Conservation (phyloP, 495 filamentous ascomycete species). For the Umbilicaria muhlenbergii region DNA sequence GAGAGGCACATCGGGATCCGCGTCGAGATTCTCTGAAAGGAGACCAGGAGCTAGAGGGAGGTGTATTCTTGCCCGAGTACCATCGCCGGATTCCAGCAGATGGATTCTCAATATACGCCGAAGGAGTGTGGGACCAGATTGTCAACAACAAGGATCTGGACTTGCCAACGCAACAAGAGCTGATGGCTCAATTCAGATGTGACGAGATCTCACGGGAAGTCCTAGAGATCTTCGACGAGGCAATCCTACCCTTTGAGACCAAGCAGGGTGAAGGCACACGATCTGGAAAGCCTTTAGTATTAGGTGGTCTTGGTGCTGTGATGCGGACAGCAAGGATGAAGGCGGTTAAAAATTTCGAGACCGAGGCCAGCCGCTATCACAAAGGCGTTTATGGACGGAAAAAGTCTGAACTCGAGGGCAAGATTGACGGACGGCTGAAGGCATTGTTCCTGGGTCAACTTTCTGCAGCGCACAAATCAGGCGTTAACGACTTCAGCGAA, state of each 20-base stretch:
- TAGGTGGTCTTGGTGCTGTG: conserved; percentile 59
- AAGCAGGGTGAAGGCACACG: conserved; percentile 59
- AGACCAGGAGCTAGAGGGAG: conserved; percentile 57
- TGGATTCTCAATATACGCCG: conserved; percentile 82
- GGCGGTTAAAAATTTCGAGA: conserved; percentile 69
- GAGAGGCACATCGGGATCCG: conserved; percentile 55
- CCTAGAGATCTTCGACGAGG: conserved; percentile 64
- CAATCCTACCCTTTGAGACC: conserved; percentile 73
- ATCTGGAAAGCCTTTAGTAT: conserved; percentile 50
- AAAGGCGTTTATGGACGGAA: conserved; percentile 86
- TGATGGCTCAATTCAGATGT: conserved; percentile 92
- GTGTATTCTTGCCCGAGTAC: conserved; percentile 84
- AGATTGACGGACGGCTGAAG: conserved; percentile 76
- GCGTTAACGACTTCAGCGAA: conserved; percentile 76
- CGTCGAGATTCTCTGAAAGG: conserved; percentile 33
- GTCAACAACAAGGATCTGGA: conserved; percentile 97
- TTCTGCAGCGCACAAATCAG: conserved; percentile 71
- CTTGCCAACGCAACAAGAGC: conserved; percentile 88
- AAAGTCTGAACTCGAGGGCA: conserved; percentile 65
- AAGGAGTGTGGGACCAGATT: conserved; percentile 95
- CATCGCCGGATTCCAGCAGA: conserved; percentile 92
- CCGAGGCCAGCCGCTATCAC: conserved; percentile 83
- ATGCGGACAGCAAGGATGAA: conserved; percentile 60
- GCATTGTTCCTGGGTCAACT: conserved; percentile 77
- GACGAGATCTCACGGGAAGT: conserved; percentile 90